Percentiles rank a stretch among this genome's conserved stretches.
phyloP scores from a whole-genome alignment of 2,329 filamentous ascomycete genomes.

The Ophiostoma piceae region DNA sequence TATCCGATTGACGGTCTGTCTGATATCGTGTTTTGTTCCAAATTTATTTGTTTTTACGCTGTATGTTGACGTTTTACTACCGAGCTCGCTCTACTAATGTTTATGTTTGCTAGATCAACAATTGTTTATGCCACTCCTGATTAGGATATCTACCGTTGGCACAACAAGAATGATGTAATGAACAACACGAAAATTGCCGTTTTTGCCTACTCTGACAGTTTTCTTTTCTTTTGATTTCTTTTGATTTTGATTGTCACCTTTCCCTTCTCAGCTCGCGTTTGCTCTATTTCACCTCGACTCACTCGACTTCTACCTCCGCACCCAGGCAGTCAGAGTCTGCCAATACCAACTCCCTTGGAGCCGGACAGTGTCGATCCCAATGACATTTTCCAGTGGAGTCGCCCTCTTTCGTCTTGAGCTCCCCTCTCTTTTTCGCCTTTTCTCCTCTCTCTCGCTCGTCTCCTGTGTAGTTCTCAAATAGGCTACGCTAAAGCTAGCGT shows the following conservation, averaged over 20 bases:
- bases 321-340: too few relatives aligned
- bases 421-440: neutral
- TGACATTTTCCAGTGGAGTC: conserved; percentile 4
- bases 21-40: neutral
- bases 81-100: neutral
- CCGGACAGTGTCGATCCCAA: conserved; percentile 1
- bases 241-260: neutral
- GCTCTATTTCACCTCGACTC: neutral
- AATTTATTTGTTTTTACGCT: neutral
- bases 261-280: neutral
- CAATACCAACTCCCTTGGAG: neutral
- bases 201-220: neutral
- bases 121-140: neutral
- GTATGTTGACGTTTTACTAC: neutral
- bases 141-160: neutral
- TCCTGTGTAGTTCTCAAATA: conserved; percentile 7
- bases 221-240: neutral
- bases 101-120: neutral
- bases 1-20: neutral
- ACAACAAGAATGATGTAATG: neutral
- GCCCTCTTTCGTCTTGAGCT: neutral
- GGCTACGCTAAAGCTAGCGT: neutral
- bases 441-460: neutral
- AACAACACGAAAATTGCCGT: neutral
- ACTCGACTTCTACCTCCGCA: too few relatives aligned